Percentiles rank a stretch among this genome's conserved stretches.
These are phyloP conservation scores for Exobasidium cylindrosporum DNA, from an alignment of 1,284 basidiomycete species.

Conservation along the genomic window DNA sequence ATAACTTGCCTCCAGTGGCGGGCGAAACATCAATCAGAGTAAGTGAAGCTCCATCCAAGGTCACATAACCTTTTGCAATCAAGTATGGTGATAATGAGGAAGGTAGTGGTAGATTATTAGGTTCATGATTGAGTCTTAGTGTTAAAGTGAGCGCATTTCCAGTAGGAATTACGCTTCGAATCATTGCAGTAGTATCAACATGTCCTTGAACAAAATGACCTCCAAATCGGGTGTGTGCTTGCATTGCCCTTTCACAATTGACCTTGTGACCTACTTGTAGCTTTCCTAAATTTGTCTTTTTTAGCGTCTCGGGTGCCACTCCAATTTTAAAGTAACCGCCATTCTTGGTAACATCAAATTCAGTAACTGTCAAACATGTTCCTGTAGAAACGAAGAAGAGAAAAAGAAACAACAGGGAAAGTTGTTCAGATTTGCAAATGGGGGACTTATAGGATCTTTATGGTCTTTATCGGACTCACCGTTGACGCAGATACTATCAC, in stretches of 20 bases:
- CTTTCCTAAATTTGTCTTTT: constrained; percentile 75
- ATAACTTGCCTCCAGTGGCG: constrained; percentile 31
- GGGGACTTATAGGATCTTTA: neutral
- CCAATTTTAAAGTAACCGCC: constrained; percentile 75
- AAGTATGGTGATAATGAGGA: constrained; percentile 75
- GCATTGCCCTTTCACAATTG: constrained; percentile 93
- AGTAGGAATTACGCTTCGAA: constrained; percentile 64
- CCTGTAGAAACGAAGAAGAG: too few species aligned
- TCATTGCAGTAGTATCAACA: constrained; percentile 74
- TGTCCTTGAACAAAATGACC: constrained; percentile 86
- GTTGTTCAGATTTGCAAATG: neutral
- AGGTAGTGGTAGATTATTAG: constrained; percentile 61
- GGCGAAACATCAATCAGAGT: constrained; percentile 75
- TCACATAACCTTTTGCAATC: constrained; percentile 93
- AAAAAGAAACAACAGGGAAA: constrained; percentile 8
- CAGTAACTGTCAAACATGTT: constrained; percentile 80
- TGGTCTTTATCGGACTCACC: constrained; percentile 56
- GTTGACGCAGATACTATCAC: constrained; percentile 89
- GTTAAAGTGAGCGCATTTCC: constrained; percentile 80
- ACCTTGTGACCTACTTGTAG: constrained; percentile 78
- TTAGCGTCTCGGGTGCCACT: constrained; percentile 91
- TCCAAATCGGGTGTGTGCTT: constrained; percentile 83
- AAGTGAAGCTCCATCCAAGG: constrained; percentile 89
- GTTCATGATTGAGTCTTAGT: constrained; percentile 63
- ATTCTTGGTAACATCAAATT: constrained; percentile 61